A percentile compares a stretch with the other conserved stretches of the same genome.
Conservation (phyloP, 2,329 filamentous ascomycete species). For the Talaromyces sp. region DNA sequence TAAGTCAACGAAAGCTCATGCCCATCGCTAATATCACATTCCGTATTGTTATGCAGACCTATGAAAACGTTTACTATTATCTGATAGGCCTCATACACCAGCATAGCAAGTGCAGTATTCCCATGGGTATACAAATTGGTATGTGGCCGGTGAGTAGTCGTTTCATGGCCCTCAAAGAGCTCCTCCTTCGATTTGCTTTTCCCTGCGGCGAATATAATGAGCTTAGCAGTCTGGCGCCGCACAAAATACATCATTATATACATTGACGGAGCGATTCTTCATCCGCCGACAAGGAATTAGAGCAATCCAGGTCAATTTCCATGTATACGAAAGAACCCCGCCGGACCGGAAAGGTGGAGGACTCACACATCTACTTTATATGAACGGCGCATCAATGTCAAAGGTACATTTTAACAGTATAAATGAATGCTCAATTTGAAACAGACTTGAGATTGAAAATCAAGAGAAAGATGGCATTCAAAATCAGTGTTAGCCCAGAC, state of each 20-base stretch:
- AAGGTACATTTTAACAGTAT: not conserved
- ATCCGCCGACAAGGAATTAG: too few relatives aligned
- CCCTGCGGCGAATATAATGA: not conserved
- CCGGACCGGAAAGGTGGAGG: conserved; percentile 3
- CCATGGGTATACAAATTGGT: conserved; percentile 17
- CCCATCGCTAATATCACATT: too few relatives aligned
- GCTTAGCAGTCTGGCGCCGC: not conserved
- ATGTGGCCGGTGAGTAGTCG: conserved; percentile 21
- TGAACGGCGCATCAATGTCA: not conserved
- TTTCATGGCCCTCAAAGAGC: conserved; percentile 14
- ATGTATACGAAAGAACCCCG: not conserved
- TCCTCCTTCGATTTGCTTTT: conserved; percentile 10
- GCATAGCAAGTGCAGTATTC: conserved; percentile 1
- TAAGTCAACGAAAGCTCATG: too few relatives aligned
- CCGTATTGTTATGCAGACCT: too few relatives aligned
- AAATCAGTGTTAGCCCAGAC: not conserved
- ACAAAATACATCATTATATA: not conserved
- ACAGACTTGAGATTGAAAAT: not conserved
- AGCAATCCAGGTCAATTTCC: not conserved
- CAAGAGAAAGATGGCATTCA: not conserved
- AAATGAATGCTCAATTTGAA: too few relatives aligned
- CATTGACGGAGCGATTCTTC: conserved; percentile 6
- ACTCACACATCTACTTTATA: not conserved
- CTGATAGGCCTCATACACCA: too few relatives aligned
- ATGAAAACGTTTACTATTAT: too few relatives aligned